Evolutionary conservation across 1,284 basidiomycete species (phyloP).

Genomic region (Xanthoconium separans): DNA sequence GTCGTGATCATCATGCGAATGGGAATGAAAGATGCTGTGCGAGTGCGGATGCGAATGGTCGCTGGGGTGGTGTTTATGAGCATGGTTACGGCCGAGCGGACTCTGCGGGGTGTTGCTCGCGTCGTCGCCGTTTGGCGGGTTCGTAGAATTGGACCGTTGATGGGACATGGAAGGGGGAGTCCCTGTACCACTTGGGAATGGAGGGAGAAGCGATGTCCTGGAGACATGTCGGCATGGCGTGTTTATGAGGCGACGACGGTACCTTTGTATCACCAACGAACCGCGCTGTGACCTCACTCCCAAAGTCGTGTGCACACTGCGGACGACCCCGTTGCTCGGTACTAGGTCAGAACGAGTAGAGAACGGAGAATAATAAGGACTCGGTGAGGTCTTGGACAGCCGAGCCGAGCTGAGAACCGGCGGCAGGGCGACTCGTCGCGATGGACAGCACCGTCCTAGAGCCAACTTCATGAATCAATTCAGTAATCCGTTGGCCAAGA

Average conservation of each 20-base stretch:
- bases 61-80: conserved; percentile 16
- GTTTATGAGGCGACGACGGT: neutral
- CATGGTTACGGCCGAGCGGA: conserved; percentile 11
- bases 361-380: neutral
- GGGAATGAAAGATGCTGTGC: conserved; percentile 62
- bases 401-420: conserved; percentile 11
- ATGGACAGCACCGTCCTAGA: conserved; percentile 10
- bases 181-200: neutral
- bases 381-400: conserved; percentile 2
- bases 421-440: conserved; percentile 4
- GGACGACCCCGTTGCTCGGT: neutral
- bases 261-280: conserved; percentile 16
- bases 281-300: conserved; percentile 1
- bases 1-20: conserved; percentile 65
- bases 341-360: neutral
- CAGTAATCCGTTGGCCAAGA: neutral
- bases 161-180: conserved; percentile 32
- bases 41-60: conserved; percentile 44
- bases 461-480: conserved; percentile 18
- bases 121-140: conserved; percentile 10
- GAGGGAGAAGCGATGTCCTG: conserved; percentile 10
- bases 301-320: neutral
- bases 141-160: conserved; percentile 33
- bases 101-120: conserved; percentile 1
- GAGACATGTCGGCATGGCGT: conserved; percentile 10